Conservation (phyloP, 164 flowering plant genomes). For the Echeveria elegans region DNA sequence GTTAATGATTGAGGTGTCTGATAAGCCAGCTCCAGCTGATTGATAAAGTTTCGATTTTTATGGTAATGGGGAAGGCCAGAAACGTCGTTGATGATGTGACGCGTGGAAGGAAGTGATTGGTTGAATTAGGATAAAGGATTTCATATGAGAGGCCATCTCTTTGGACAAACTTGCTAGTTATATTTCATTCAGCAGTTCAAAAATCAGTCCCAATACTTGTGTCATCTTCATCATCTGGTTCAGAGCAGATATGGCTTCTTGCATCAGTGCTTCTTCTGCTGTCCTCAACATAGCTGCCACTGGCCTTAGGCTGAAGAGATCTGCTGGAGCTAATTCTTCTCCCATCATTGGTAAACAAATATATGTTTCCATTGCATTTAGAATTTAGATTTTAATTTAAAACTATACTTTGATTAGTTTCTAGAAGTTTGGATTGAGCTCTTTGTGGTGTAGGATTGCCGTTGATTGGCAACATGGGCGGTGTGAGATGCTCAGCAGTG, state of each 20-base stretch:
- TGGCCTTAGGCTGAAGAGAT: not conserved
- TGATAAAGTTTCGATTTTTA: not conserved
- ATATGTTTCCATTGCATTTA: too few relatives aligned
- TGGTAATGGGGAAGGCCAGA: not conserved
- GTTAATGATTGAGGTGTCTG: not conserved
- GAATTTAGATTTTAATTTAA: too few relatives aligned
- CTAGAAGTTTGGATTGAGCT: too few relatives aligned
- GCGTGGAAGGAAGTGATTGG: not conserved
- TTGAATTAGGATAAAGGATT: not conserved
- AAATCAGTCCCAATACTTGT: too few relatives aligned
- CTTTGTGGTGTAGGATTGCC: constrained; percentile 35
- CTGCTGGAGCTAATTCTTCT: not conserved
- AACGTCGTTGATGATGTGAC: not conserved
- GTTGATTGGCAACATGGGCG: constrained; percentile 29
- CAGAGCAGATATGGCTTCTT: not conserved
- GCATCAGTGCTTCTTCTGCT: not conserved
- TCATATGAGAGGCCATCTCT: not conserved
- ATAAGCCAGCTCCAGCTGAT: not conserved
- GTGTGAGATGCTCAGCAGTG: constrained; percentile 39
- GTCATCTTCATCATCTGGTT: not conserved
- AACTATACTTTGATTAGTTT: not conserved
- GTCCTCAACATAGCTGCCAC: not conserved
- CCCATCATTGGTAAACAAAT: not conserved
- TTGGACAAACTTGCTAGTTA: not conserved
- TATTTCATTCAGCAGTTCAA: too few relatives aligned